These are phyloP conservation scores for Colletotrichum sp. DNA, from an alignment of 2,329 filamentous ascomycete species.

Conservation along the genomic window DNA sequence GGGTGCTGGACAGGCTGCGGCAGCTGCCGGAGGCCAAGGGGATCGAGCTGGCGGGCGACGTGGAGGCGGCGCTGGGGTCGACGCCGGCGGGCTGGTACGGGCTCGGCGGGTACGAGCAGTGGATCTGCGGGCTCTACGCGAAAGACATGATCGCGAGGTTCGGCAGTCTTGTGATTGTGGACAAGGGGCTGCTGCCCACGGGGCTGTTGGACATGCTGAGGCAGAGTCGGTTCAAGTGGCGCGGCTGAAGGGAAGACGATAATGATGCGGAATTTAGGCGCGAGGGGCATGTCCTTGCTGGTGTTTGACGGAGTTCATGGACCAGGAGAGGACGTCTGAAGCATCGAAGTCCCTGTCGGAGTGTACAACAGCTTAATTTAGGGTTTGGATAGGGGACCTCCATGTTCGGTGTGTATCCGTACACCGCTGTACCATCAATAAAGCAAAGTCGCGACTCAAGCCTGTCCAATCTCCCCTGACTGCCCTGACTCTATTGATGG, in stretches of 20 bases:
- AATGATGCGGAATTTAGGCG: neutral
- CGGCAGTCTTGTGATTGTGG: constrained; percentile 43
- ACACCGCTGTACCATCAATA: neutral
- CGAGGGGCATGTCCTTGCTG: neutral
- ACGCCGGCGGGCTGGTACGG: constrained; percentile 19
- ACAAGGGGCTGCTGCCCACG: constrained; percentile 42
- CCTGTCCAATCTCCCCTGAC: neutral
- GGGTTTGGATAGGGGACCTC: neutral
- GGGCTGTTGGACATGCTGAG: constrained; percentile 41
- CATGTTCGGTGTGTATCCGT: neutral
- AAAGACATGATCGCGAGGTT: constrained; percentile 42
- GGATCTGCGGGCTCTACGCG: constrained; percentile 41
- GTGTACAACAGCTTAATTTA: neutral
- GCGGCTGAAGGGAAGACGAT: constrained; percentile 28
- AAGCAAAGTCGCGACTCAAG: neutral
- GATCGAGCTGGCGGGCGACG: constrained; percentile 27
- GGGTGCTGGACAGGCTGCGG: constrained; percentile 34
- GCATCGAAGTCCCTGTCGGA: neutral
- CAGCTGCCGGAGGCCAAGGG: constrained; percentile 27
- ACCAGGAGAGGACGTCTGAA: neutral
- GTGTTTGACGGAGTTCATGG: neutral
- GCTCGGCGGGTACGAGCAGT: constrained; percentile 36
- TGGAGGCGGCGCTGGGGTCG: constrained; percentile 21
- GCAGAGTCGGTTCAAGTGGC: constrained; percentile 40
- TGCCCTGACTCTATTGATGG: neutral